Base-by-base conservation (phyloP, 2,329 filamentous ascomycete genomes). In the Pestalotiopsis sp. region DNA sequence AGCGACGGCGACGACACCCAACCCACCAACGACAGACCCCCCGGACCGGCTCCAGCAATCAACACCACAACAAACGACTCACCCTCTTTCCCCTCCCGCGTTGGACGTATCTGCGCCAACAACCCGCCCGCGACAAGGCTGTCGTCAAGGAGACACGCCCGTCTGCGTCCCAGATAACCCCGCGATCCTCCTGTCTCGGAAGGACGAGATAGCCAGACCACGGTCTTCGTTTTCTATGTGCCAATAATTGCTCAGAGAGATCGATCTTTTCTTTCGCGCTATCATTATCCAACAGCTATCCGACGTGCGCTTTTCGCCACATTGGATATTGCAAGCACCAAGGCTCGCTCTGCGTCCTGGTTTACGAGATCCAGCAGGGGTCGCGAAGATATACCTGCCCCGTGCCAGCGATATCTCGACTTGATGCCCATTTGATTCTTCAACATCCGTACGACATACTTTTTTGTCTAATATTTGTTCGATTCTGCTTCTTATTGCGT, bases 111-210 rank as follows among this genome's bases (percentile, higher is more conserved):
- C 45, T 52, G 45, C 45, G 45, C 25, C 45, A 23, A 27, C 38
- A 45, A 20, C 45, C 64, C 49, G 31, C 49, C 23, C 64, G n/a
- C 36, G 27, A 57, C 45, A 25, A 25, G 45, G 45, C 45, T 52
- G 45, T 52, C 45, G 45, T 52, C 20, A 20, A n/a, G 45, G 45
- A 52, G 20, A 52, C 17, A n/a, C 45, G 45, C 45, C 41, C 45
- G 20, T 52, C 45, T 23, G 2, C 31, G 31, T 36, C 31, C 45
- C 45, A 52, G 45, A n/a, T 52, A n/a, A 52, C 27, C 52, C 39
- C 49, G 23, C 41, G 64, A 52, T 4, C 23, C 60, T 56, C n/a
- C 63, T 66, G 63, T 66, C 45, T 66, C 63, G 63, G 63, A 66
- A 66, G 25, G 45, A 66, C 38, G 31, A 49, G 39, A 45, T 36